A percentile compares a stretch with the other conserved stretches of the same genome.
phyloP scores from a whole-genome alignment of 768 basidiomycete species.

The Mrakia hoshinonis region DNA sequence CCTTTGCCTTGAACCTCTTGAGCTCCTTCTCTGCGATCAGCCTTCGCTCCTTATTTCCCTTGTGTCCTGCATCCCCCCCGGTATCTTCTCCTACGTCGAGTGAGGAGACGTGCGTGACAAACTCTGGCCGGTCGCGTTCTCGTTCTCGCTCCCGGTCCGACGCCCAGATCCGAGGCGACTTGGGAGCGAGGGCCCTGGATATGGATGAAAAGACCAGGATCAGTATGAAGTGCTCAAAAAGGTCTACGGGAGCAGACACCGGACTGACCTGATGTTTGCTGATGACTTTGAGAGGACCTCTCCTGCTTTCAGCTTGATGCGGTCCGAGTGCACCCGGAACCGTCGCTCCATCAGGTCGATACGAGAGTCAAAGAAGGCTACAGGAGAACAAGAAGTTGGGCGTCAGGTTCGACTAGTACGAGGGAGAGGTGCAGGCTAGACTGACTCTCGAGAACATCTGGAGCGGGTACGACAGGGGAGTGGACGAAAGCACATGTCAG shows the following conservation, averaged over 20 bases:
- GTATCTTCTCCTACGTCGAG: background rate
- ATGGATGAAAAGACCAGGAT: background rate
- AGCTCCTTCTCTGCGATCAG: conserved; percentile 24
- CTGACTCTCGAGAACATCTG: conserved; percentile 19
- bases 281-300: conserved; percentile 58
- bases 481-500: background rate
- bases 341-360: conserved; percentile 53
- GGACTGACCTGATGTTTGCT: conserved; percentile 35
- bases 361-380: conserved; percentile 55
- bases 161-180: conserved; percentile 25
- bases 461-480: background rate
- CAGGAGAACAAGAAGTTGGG: background rate
- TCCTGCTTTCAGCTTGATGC: conserved; percentile 71
- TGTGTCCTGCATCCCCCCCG: background rate
- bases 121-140: background rate
- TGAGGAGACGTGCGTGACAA: background rate
- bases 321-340: conserved; percentile 76
- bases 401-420: background rate
- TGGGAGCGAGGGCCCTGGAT: conserved; percentile 16
- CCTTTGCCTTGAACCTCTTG: conserved; percentile 27
- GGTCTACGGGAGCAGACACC: too few relatives aligned
- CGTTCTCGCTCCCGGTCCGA: background rate
- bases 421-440: background rate
- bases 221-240: too few relatives aligned
- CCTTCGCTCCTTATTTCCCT: conserved; percentile 13